Conservation (phyloP, 106 monocot species). For the Dioscorea dumetorum region DNA sequence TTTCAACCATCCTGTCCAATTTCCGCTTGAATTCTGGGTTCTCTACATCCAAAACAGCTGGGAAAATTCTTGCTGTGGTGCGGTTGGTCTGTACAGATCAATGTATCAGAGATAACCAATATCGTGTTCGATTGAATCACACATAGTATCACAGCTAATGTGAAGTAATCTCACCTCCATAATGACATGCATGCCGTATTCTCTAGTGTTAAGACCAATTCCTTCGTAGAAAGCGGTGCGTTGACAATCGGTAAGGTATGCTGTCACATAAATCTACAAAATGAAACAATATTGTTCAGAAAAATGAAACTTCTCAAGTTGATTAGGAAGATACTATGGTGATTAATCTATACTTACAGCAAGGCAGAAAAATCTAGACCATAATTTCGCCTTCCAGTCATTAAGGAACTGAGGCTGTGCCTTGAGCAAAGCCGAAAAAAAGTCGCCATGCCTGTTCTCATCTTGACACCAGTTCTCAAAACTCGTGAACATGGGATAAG, state of each 20-base stretch:
- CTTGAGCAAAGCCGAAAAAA: slow-evolving; percentile 93
- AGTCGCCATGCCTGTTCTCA: slow-evolving; percentile 98
- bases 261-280: slow-evolving; percentile 88
- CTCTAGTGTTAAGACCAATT: slow-evolving; percentile 90
- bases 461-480: slow-evolving; percentile 99
- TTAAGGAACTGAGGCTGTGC: slow-evolving; percentile 98
- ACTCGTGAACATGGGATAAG: slow-evolving; percentile 98
- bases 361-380: slow-evolving; percentile 96
- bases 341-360: slow-evolving; percentile 40
- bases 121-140: too few relatives aligned
- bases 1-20: slow-evolving; percentile 85
- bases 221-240: slow-evolving; percentile 91
- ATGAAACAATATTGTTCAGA: background rate
- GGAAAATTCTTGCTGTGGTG: slow-evolving; percentile 93
- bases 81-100: slow-evolving; percentile 65
- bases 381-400: slow-evolving; percentile 98
- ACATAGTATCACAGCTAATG: too few relatives aligned
- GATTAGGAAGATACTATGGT: background rate
- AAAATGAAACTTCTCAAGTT: background rate
- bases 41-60: slow-evolving; percentile 88
- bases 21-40: slow-evolving; percentile 99
- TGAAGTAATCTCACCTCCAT: slow-evolving; percentile 58
- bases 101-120: background rate
- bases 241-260: slow-evolving; percentile 95
- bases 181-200: slow-evolving; percentile 98